These are phyloP conservation scores for Eimeria falciformis DNA, from an alignment of 169 alveolate species.

Conservation along the genomic window DNA sequence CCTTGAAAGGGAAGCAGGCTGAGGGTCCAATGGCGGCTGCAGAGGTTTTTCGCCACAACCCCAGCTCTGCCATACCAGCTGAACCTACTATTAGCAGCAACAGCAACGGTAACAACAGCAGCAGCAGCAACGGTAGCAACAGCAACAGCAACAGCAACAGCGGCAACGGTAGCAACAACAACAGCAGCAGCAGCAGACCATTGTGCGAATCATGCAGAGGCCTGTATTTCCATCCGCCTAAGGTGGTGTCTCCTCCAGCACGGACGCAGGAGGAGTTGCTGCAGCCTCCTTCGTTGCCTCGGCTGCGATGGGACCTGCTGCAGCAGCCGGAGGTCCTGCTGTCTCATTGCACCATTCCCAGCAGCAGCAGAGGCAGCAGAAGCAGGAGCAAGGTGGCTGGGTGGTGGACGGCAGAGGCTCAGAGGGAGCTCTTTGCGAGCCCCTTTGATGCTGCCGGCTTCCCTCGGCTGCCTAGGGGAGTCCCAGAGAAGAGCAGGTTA, in stretches of 20 bases:
- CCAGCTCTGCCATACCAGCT: background rate
- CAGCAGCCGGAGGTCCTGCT: constrained; percentile 3
- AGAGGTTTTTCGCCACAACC: no score
- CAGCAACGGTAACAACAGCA: constrained; percentile 1
- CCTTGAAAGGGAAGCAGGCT: background rate
- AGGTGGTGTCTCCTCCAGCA: constrained; percentile 30
- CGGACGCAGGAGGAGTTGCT: constrained; percentile 37
- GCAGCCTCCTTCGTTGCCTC: constrained; percentile 2
- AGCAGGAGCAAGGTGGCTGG: background rate
- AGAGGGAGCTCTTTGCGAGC: constrained; percentile 4
- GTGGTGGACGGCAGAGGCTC: constrained; percentile 58
- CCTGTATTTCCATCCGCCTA: constrained; percentile 28
- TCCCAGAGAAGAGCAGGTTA: constrained; percentile 9
- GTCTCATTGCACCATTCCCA: constrained; percentile 32
- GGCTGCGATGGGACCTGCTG: constrained; percentile 15
- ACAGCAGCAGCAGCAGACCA: background rate
- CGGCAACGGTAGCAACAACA: background rate
- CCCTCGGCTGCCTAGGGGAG: constrained; percentile 4
- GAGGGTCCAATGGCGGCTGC: background rate
- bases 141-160: constrained; percentile 9
- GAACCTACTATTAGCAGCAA: background rate
- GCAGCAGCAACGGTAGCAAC: background rate
- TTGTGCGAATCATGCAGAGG: background rate
- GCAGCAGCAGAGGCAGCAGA: background rate
- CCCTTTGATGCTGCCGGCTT: constrained; percentile 17